Evolutionary conservation across 768 basidiomycete genomes (phyloP).

Genomic region (Russula virescens): DNA sequence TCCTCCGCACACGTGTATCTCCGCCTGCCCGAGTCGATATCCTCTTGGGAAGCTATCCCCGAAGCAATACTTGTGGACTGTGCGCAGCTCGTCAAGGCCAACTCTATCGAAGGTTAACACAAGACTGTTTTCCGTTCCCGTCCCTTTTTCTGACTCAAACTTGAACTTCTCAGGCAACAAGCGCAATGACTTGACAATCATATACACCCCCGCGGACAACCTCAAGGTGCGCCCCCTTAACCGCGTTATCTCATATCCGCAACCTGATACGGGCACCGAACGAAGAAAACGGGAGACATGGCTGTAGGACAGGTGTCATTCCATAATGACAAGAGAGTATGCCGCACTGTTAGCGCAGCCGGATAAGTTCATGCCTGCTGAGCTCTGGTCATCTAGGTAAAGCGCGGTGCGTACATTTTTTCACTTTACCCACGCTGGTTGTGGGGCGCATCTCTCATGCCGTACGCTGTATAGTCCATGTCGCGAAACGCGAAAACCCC

Average conservation of each 20-base stretch:
- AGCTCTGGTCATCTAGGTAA: conserved; percentile 48
- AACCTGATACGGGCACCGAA: neutral
- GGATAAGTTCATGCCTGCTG: neutral
- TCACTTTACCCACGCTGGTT: neutral
- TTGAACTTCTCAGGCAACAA: conserved; percentile 67
- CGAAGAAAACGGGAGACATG: conserved; percentile 96
- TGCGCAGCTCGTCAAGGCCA: conserved; percentile 95
- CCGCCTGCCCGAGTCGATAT: conserved; percentile 75
- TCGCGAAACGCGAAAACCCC: conserved; percentile 74
- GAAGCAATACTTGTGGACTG: conserved; percentile 73
- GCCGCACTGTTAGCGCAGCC: conserved; percentile 17
- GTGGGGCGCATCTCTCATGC: neutral
- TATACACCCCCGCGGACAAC: conserved; percentile 90
- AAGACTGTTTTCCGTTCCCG: neutral
- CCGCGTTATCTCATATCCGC: neutral
- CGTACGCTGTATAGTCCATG: conserved; percentile 48
- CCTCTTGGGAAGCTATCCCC: conserved; percentile 84
- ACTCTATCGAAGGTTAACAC: conserved; percentile 85
- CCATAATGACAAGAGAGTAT: conserved; percentile 80
- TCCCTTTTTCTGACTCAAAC: neutral
- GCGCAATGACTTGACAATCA: conserved; percentile 87
- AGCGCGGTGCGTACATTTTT: conserved; percentile 50
- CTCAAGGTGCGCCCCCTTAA: conserved; percentile 57
- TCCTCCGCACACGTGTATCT: conserved; percentile 96
- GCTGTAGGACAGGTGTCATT: conserved; percentile 95